Base-by-base conservation (phyloP, 768 basidiomycete genomes). In the Hydnum rufescens region DNA sequence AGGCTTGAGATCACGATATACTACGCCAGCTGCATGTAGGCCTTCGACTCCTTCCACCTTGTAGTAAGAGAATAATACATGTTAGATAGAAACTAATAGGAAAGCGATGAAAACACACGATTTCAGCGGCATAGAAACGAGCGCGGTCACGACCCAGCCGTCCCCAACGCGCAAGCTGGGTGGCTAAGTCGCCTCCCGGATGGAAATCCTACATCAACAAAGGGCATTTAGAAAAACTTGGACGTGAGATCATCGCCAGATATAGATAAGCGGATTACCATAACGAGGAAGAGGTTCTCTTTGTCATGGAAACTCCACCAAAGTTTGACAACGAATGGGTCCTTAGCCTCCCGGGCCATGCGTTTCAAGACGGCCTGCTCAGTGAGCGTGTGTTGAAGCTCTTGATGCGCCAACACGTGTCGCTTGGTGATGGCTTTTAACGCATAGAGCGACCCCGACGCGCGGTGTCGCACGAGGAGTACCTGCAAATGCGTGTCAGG, bases 241-340 rank as follows among this genome's bases (percentile, higher is more conserved):
- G 36, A 42, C 13, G 25, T 16, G 13, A 47, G 23, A 16, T 28
- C 26, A 47, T 13, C 44, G 25, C 13, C 31, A 51, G 8, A 22
- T 51, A 42, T 49, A 51, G 22, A 54, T 56, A 51, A 59, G 57
- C 56, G 58, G 69, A 67, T 59, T 55, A 82, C 84, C 83, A 99
- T 92, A 42, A 96, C 88, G 61, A 99, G 75, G 68, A 92, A 97
- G 57, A 97, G 67, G 62, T 95, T 93, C 64, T 96, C 89, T 67
- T 85, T 84, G 67, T 97, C 92, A 66, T 96, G 92, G 69, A 97
- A 99, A 66, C 84, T 84, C 82, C 86, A 92, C 78, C 88, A 86
- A 18, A 99, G 75, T 64, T 82, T 87, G 55, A 96, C 88, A 51
- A 97, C 85, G 64, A 97, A 99, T 6, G 89, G 89, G 63, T 96